Conservation (phyloP, 192 early-diverging fungal species). For the Funneliformis mosseae region DNA sequence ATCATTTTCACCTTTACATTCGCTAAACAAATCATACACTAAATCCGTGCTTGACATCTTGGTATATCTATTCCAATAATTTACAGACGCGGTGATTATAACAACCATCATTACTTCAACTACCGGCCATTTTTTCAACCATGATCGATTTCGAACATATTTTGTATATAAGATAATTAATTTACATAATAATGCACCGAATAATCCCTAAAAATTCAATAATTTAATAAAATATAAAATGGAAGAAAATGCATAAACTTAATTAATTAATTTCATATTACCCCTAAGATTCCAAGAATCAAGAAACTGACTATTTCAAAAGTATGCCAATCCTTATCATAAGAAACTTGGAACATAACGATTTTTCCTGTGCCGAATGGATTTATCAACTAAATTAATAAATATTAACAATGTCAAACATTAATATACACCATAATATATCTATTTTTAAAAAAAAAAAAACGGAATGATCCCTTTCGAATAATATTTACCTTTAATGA, state of each 20-base stretch:
- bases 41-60: conserved; percentile 31
- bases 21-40: conserved; percentile 37
- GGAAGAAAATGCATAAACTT: too few relatives aligned
- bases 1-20: neutral
- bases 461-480: too few relatives aligned
- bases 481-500: conserved; percentile 71
- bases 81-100: conserved; percentile 63
- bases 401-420: neutral
- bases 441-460: too few relatives aligned
- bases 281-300: conserved; percentile 79
- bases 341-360: conserved; percentile 93
- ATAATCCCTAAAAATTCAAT: conserved; percentile 57
- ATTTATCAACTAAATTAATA: conserved; percentile 64
- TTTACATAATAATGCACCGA: conserved; percentile 75
- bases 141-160: conserved; percentile 66
- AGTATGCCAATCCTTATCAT: conserved; percentile 92
- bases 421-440: neutral
- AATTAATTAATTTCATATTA: conserved; percentile 36
- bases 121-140: conserved; percentile 63
- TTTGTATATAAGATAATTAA: conserved; percentile 65
- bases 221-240: neutral
- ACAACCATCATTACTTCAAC: conserved; percentile 67
- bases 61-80: conserved; percentile 71
- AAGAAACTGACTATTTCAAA: conserved; percentile 87
- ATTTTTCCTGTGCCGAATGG: conserved; percentile 96